Conservation (phyloP, 2,329 filamentous ascomycete species). For the Aspergillus flavus region DNA sequence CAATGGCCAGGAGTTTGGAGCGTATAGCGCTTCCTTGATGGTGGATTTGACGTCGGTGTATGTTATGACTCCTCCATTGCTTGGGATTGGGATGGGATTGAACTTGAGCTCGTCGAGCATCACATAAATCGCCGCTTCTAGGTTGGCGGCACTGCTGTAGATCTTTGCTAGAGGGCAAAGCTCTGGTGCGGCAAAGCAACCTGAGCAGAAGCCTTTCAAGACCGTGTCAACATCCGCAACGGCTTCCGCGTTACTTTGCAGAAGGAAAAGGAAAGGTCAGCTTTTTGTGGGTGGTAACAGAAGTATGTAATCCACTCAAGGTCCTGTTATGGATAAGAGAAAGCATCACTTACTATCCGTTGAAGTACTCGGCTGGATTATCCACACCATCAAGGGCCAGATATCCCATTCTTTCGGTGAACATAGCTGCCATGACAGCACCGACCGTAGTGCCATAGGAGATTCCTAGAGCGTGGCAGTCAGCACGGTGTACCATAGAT, state of each 20-base stretch:
- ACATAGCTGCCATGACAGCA: constrained; percentile 15
- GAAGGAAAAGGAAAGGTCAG: background rate
- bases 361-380: constrained; percentile 12
- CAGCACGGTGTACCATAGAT: background rate
- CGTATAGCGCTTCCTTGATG: constrained; percentile 6
- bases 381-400: constrained; percentile 14
- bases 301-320: background rate
- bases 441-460: constrained; percentile 16
- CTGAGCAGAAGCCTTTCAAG: constrained; percentile 8
- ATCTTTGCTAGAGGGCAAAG: constrained; percentile 8
- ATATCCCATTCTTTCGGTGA: constrained; percentile 14
- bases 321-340: background rate
- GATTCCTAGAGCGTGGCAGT: constrained; percentile 6
- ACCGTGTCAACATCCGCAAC: constrained; percentile 7
- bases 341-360: constrained; percentile 8
- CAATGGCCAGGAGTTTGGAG: constrained; percentile 5
- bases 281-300: background rate
- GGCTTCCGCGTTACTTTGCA: constrained; percentile 12
- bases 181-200: constrained; percentile 12
- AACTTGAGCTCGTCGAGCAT: constrained; percentile 10
- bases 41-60: constrained; percentile 7
- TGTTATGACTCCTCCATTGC: constrained; percentile 1
- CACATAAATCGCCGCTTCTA: constrained; percentile 11
- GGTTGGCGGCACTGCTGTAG: constrained; percentile 7
- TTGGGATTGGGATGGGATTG: constrained; percentile 10